A percentile compares a stretch with the other conserved stretches of the same genome.
Conservation (phyloP, 352 stramenopile species). For the Globisporangium iwayamae region DNA sequence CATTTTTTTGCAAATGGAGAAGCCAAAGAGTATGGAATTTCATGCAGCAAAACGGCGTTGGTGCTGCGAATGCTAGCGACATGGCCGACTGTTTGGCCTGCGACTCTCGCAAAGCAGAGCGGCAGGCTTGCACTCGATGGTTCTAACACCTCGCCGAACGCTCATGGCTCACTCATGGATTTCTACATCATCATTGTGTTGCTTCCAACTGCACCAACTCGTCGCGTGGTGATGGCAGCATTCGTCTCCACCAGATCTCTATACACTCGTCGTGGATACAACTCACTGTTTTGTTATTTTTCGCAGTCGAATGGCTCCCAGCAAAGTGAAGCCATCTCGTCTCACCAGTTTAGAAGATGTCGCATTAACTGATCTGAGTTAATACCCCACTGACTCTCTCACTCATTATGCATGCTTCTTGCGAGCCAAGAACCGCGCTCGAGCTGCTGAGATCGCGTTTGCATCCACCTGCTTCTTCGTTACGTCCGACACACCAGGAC, state of each 20-base stretch:
- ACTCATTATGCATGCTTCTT: slow-evolving; percentile 21
- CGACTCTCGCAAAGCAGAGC: too few species aligned
- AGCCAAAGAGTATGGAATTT: background rate
- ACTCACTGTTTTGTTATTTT: background rate
- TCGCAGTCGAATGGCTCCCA: background rate
- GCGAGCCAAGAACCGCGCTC: slow-evolving; percentile 40
- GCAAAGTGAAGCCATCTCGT: background rate
- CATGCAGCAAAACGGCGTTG: background rate
- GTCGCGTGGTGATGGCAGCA: too few species aligned
- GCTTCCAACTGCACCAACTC: too few species aligned
- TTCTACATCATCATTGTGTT: too few species aligned
- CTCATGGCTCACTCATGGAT: background rate
- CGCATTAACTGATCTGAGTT: background rate
- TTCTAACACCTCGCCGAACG: background rate
- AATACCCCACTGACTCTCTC: too few species aligned
- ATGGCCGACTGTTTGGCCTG: too few species aligned
- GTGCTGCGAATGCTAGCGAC: background rate
- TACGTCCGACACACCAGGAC: background rate
- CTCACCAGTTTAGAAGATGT: background rate
- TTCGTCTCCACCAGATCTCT: too few species aligned
- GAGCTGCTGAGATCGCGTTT: slow-evolving; percentile 35
- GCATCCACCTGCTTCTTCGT: slow-evolving; percentile 19
- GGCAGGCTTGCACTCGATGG: too few species aligned
- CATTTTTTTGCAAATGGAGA: slow-evolving; percentile 8
- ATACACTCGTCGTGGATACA: too few species aligned